A percentile compares a stretch with the other conserved stretches of the same genome.
Conservation (phyloP, 2,329 filamentous ascomycete genomes). For the Pseudocercospora fuligena region DNA sequence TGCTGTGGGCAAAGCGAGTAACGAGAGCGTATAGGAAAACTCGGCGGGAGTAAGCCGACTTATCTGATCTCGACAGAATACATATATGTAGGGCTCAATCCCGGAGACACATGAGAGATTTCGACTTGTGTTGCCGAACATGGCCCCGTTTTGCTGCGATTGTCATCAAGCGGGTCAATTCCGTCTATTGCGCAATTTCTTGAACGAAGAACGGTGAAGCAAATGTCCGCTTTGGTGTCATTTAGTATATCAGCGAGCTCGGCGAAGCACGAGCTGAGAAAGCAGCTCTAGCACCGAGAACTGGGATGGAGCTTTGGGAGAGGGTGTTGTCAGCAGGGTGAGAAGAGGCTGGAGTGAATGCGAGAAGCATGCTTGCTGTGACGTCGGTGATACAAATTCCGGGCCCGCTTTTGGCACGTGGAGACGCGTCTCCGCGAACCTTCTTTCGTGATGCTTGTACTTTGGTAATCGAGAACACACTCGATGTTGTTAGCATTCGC, state of each 20-base stretch:
- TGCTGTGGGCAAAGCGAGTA: background rate
- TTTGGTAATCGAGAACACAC: background rate
- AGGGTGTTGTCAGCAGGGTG: background rate
- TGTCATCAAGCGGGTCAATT: slow-evolving; percentile 2
- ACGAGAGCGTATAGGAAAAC: background rate
- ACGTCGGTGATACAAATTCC: slow-evolving; percentile 6
- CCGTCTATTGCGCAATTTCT: background rate
- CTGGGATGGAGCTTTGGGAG: background rate
- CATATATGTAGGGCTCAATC: background rate
- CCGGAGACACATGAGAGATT: background rate
- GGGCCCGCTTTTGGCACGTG: slow-evolving; percentile 15
- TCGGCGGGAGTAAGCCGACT: background rate
- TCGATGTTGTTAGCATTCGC: background rate
- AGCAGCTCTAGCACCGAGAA: background rate
- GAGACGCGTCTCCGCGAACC: slow-evolving; percentile 17
- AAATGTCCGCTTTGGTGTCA: background rate
- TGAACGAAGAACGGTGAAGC: background rate
- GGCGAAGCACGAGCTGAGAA: background rate
- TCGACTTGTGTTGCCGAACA: background rate
- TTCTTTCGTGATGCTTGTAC: slow-evolving; percentile 3
- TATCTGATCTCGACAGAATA: background rate
- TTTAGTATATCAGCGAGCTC: background rate
- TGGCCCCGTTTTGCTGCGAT: background rate
- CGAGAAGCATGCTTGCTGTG: background rate
- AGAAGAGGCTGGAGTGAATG: background rate